These are phyloP conservation scores for Butyriboletus loyo DNA, from an alignment of 768 basidiomycete genomes.

Conservation along the genomic window DNA sequence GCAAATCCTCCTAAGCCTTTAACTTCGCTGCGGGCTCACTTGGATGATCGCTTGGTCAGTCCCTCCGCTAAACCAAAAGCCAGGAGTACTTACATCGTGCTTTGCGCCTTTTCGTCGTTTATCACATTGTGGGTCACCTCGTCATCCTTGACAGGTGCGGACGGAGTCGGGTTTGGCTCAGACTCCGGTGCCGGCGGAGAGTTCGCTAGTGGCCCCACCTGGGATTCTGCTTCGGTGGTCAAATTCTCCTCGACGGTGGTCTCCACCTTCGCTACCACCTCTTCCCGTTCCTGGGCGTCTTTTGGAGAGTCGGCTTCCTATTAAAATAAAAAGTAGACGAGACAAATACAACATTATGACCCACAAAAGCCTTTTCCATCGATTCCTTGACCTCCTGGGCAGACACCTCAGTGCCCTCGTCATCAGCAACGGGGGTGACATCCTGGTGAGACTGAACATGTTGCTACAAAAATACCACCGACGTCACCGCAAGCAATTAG, in stretches of 20 bases:
- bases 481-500: not conserved
- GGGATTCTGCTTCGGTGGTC: not conserved
- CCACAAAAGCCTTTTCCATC: constrained; percentile 23
- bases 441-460: constrained; percentile 10
- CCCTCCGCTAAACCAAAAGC: not conserved
- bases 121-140: constrained; percentile 1
- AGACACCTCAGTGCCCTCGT: constrained; percentile 30
- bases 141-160: not conserved
- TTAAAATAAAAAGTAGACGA: constrained; percentile 1
- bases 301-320: constrained; percentile 34
- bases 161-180: not conserved
- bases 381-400: constrained; percentile 32
- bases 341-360: constrained; percentile 5
- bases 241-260: not conserved
- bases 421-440: constrained; percentile 22
- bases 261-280: constrained; percentile 10
- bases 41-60: constrained; percentile 5
- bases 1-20: constrained; percentile 1
- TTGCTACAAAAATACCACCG: constrained; percentile 14
- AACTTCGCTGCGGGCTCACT: constrained; percentile 3
- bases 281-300: constrained; percentile 29
- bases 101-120: constrained; percentile 3
- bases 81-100: constrained; percentile 14
- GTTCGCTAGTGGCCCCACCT: not conserved
- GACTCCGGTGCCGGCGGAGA: not conserved